Conservation (phyloP, 2,329 filamentous ascomycete species). For the Aspergillus viridinutans region DNA sequence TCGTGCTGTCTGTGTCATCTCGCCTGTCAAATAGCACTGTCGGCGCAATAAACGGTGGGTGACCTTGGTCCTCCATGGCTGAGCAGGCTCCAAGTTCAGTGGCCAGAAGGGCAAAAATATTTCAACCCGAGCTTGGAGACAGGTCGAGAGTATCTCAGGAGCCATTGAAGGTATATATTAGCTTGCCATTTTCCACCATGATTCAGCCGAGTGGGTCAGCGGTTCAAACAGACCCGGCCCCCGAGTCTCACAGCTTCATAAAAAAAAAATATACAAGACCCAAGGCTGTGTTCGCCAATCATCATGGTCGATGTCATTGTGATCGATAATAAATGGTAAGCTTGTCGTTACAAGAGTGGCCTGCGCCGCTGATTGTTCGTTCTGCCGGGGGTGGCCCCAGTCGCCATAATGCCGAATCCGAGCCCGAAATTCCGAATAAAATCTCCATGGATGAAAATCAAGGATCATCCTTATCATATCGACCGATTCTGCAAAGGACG, state of each 20-base stretch:
- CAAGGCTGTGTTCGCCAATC: neutral
- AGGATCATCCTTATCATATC: neutral
- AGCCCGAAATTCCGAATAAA: neutral
- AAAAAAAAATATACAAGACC: neutral
- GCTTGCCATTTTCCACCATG: neutral
- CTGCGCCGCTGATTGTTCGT: neutral
- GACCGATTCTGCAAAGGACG: neutral
- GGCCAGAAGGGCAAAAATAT: neutral
- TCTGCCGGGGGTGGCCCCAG: neutral
- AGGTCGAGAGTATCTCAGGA: neutral
- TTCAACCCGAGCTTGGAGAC: no score
- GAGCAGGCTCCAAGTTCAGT: neutral
- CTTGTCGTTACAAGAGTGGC: neutral
- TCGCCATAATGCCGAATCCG: neutral
- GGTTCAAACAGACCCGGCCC: neutral
- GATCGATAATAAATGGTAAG: neutral
- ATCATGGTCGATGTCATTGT: neutral
- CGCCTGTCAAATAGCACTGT: slow-evolving; percentile 8
- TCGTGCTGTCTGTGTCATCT: slow-evolving; percentile 26
- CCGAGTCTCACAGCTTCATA: neutral
- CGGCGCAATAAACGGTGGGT: slow-evolving; percentile 4
- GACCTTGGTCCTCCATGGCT: slow-evolving; percentile 10
- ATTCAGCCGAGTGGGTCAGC: neutral
- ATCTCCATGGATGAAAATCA: neutral
- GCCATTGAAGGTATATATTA: neutral